Conservation (phyloP, 2,329 filamentous ascomycete genomes). For the Elsinoe perseae region DNA sequence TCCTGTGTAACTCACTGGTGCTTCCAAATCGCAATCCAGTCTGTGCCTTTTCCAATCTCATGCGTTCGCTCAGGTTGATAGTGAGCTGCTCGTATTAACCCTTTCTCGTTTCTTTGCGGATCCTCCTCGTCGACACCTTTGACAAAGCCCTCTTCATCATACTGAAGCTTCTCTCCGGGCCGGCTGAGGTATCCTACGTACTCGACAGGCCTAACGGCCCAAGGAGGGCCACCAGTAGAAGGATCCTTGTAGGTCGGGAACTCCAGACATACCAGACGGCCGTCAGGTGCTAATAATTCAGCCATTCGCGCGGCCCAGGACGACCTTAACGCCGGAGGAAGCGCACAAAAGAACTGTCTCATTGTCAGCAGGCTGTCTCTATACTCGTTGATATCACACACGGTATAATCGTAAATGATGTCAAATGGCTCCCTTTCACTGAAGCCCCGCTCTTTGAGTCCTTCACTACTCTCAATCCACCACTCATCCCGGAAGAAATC, state of each 20-base stretch:
- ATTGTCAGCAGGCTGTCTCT: background rate
- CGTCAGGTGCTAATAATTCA: slow-evolving; percentile 45
- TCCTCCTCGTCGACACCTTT: slow-evolving; percentile 32
- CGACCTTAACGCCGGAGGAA: slow-evolving; percentile 48
- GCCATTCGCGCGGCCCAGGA: slow-evolving; percentile 51
- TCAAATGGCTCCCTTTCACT: slow-evolving; percentile 47
- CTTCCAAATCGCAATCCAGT: slow-evolving; percentile 45
- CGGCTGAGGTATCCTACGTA: slow-evolving; percentile 64
- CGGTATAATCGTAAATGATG: slow-evolving; percentile 57
- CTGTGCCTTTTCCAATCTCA: slow-evolving; percentile 44
- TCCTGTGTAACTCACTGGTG: no score
- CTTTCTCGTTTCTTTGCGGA: slow-evolving; percentile 36
- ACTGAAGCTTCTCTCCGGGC: slow-evolving; percentile 60
- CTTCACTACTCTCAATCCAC: slow-evolving; percentile 31
- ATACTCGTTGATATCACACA: slow-evolving; percentile 28
- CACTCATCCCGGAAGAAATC: slow-evolving; percentile 62
- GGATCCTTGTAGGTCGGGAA: slow-evolving; percentile 68
- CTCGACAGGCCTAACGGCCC: slow-evolving; percentile 58
- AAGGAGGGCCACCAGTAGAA: slow-evolving; percentile 62
- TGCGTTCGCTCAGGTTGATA: slow-evolving; percentile 52
- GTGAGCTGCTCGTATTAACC: slow-evolving; percentile 42
- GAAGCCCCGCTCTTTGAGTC: slow-evolving; percentile 28
- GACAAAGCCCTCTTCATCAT: slow-evolving; percentile 48
- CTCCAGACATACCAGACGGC: slow-evolving; percentile 60
- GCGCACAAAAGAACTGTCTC: slow-evolving; percentile 53